These are phyloP conservation scores for Melanogaster broomeanus DNA, from an alignment of 768 basidiomycete species.

Conservation along the genomic window DNA sequence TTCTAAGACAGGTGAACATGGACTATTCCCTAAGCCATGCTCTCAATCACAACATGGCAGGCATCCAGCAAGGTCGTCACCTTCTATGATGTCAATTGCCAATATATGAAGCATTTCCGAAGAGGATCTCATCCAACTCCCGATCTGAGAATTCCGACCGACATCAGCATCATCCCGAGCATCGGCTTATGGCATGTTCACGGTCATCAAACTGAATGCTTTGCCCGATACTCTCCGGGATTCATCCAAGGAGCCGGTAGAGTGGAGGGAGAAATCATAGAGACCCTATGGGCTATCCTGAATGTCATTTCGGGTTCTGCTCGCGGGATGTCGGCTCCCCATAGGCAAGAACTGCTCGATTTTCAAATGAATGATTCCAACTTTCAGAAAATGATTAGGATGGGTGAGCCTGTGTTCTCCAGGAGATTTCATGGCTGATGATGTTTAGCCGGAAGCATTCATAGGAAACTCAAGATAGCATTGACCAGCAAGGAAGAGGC, in stretches of 20 bases:
- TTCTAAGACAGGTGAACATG: too few species aligned
- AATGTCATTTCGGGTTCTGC: slow-evolving; percentile 5
- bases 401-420: slow-evolving; percentile 3
- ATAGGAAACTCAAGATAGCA: neutral
- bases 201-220: slow-evolving; percentile 3
- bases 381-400: slow-evolving; percentile 23
- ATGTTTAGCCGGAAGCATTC: neutral
- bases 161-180: neutral
- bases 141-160: neutral
- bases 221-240: neutral
- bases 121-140: neutral
- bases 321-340: neutral
- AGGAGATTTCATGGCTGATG: neutral
- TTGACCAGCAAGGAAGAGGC: too few species aligned
- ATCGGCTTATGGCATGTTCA: slow-evolving; percentile 8
- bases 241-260: neutral
- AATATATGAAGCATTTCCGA: too few species aligned
- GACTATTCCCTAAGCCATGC: too few species aligned
- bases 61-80: too few species aligned
- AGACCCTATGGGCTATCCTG: slow-evolving; percentile 1
- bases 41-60: too few species aligned
- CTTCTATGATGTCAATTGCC: too few species aligned
- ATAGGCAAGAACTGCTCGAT: slow-evolving; percentile 17
- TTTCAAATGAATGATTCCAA: slow-evolving; percentile 30
- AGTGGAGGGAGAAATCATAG: neutral